phyloP scores from a whole-genome alignment of 2,329 filamentous ascomycete species.

The Diplodia mutila region DNA sequence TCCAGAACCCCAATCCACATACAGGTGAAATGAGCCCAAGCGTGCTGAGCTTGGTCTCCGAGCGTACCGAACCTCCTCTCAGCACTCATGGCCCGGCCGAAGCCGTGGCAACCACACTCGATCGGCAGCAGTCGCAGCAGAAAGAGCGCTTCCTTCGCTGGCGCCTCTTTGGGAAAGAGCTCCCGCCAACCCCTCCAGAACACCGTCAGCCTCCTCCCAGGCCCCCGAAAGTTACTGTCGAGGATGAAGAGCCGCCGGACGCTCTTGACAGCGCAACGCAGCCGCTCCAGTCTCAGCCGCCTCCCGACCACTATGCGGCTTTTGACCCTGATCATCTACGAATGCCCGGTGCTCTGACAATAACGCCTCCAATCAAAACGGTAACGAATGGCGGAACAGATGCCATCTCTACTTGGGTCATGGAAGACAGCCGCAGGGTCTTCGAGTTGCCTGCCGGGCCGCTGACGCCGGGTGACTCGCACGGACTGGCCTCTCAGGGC shows the following conservation, averaged over 20 bases:
- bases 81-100: background rate
- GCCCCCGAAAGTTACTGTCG: background rate
- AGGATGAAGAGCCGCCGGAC: slow-evolving; percentile 18
- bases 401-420: slow-evolving; percentile 8
- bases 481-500: background rate
- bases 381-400: slow-evolving; percentile 15
- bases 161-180: background rate
- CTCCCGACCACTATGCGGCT: slow-evolving; percentile 11
- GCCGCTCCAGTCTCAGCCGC: slow-evolving; percentile 6
- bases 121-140: background rate
- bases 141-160: slow-evolving; percentile 1
- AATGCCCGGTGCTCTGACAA: slow-evolving; percentile 6
- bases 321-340: slow-evolving; percentile 22
- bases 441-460: slow-evolving; percentile 18
- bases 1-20: slow-evolving; percentile 23
- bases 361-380: slow-evolving; percentile 14
- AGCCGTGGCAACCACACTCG: background rate
- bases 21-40: slow-evolving; percentile 22
- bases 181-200: background rate
- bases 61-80: background rate
- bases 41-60: slow-evolving; percentile 9
- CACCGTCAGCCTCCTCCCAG: background rate
- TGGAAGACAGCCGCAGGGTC: background rate
- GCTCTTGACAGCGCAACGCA: background rate
- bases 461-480: background rate